Conservation (phyloP, 2,329 filamentous ascomycete species). For the Neophaeococcomyces aloes region DNA sequence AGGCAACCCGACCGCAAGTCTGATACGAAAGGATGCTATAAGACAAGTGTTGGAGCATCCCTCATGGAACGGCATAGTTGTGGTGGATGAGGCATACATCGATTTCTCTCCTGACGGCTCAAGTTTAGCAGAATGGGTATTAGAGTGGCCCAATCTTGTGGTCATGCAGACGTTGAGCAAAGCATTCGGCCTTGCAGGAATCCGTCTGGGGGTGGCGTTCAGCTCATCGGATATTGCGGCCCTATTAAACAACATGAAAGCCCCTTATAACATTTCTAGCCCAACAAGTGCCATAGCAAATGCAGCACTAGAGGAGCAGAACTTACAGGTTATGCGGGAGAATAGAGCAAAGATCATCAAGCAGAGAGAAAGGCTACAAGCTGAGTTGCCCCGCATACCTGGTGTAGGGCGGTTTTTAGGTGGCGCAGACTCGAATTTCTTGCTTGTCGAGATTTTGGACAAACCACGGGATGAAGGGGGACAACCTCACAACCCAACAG, state of each 20-base stretch:
- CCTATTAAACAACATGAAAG: constrained; percentile 84
- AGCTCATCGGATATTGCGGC: constrained; percentile 61
- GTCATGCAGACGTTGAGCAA: constrained; percentile 99
- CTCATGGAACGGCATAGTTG: constrained; percentile 88
- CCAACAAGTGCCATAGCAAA: constrained; percentile 74
- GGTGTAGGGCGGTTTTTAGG: constrained; percentile 75
- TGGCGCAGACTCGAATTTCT: constrained; percentile 73
- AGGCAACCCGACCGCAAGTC: constrained; percentile 79
- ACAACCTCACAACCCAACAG: constrained; percentile 66
- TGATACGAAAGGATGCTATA: constrained; percentile 67
- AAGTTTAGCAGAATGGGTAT: constrained; percentile 82
- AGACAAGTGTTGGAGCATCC: constrained; percentile 66
- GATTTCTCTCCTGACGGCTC: constrained; percentile 75
- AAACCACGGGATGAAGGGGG: constrained; percentile 44
- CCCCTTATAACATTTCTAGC: constrained; percentile 89
- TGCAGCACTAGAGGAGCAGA: constrained; percentile 56
- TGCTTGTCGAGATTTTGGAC: constrained; percentile 81
- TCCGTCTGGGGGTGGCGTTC: constrained; percentile 80
- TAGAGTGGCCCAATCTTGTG: constrained; percentile 82
- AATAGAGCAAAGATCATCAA: constrained; percentile 60
- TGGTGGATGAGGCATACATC: constrained; percentile 92
- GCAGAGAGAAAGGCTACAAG: constrained; percentile 67
- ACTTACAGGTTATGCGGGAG: constrained; percentile 60
- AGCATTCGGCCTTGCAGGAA: constrained; percentile 89
- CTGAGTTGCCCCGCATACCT: constrained; percentile 60